Base-by-base conservation (phyloP, 257 asterid species). In the Salvia splendens region DNA sequence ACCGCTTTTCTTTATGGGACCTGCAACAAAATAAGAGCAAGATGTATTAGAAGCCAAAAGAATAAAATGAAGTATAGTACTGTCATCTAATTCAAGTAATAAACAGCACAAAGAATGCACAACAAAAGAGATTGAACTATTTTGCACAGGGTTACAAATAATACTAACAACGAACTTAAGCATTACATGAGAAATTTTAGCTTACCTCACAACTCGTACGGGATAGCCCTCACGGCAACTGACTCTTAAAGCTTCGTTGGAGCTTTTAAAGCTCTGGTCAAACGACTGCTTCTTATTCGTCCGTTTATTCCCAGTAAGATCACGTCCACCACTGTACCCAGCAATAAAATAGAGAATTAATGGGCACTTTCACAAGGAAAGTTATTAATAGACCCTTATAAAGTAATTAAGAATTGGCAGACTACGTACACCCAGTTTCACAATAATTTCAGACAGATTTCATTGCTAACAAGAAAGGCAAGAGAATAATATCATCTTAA, bases 151-250 rank as follows among this genome's bases (percentile, higher is more conserved):
- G 30, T 24, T 24, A 24, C 30, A 24, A 24, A 24, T 24, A 24
- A 24, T 24, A 24, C 30, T 24, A 24, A 24, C 30, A 24, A 24
- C 30, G 30, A 24, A 24, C 30, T 24, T 24, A 24, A 24, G 30
- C 30, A 24, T 24, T 24, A 24, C 30, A 24, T 24, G 30, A 24
- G 10, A 40, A 58, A 64, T 15, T 50, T 36, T 35, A 67, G 77
- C 76, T 81, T 72, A 92, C 98, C 98, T 85, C 64, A 92, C 98
- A 69, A 92, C 98, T 46, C 98, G 95, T 60, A 92, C 92, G 47
- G 98, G 96, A 82, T 92, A 89, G 36, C 98, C 98, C 48, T 81
- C 77, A 40, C 68, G 77, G 80, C 98, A 92, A 72, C 98, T 92
- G 70, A 92, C 75, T 12, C 98, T 82, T 72, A 92, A 82, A 33